Evolutionary conservation across 2,329 filamentous ascomycete genomes (phyloP), one percentile per base, ranked within the genome.

Genomic region (Talaromyces funiculosus): DNA sequence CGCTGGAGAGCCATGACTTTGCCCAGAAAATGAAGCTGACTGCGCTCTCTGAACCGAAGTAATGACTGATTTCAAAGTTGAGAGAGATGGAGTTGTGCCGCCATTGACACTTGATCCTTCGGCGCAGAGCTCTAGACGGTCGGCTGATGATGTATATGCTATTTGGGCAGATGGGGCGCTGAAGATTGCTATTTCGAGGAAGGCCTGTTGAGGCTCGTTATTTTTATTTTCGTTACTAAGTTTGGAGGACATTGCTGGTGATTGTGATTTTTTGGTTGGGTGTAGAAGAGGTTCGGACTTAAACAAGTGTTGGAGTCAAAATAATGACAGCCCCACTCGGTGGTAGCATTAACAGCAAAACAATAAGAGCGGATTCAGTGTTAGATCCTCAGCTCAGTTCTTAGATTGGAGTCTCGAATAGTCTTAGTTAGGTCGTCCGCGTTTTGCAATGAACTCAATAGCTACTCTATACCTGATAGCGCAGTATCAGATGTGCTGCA

Each of bases 151-250:
- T 6, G 70, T 69, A 42, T 61, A 61, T 9, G 82, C 81, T 16
- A 71, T 60, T 3, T 79, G 59, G 2, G 78, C 80, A 0, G 80
- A 82, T n/a, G 65, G 55, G 8, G 62, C 29, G 49, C 72, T 78
- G 71, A 83, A 83, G 63, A 77, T 80, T 10, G 80, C 80, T 47
- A 83, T 77, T 69, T 83, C 81, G 26, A 62, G 61, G 9, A 51
- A 26, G 18, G 31, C 4, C 6, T 1, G 8, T 9, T 37, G 31
- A 29, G n/a, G 10, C 7, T 45, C 26, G 9, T 35, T 22, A 26
- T 31, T 12, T 20, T 16, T 33, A n/a, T 35, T n/a, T 7, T n/a
- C 22, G 9, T 3, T n/a, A 14, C 4, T 18, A 16, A 7, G 5
- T 16, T 5, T 7, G 29, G 29, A 20, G 6, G 18, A 33, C 47